These are phyloP conservation scores for Hypseocharis bilobata DNA, from an alignment of 441 rosid genomes.

Conservation along the genomic window DNA sequence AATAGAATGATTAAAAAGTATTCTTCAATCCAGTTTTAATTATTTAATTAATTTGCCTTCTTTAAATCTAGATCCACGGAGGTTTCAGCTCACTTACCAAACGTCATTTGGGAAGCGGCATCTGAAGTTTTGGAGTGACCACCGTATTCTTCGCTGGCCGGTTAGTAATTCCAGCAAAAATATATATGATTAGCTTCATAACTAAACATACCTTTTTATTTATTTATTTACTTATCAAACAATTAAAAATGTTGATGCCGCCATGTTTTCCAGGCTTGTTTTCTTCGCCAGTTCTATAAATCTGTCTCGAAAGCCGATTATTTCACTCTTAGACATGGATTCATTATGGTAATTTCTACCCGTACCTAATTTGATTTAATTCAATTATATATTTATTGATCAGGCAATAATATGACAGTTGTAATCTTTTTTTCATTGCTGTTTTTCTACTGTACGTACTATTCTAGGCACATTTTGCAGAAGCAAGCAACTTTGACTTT, in stretches of 20 bases:
- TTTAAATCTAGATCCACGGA: constrained; percentile 41
- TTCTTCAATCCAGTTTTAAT: too few species aligned
- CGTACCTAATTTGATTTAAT: too few species aligned
- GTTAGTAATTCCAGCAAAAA: constrained; percentile 28
- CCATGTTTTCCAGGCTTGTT: constrained; percentile 29
- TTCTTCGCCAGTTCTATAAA: constrained; percentile 49
- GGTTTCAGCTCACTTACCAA: constrained; percentile 43
- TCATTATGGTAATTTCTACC: constrained; percentile 42
- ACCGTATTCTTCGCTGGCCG: constrained; percentile 37
- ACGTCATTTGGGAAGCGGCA: constrained; percentile 51
- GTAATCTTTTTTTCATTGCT: not conserved
- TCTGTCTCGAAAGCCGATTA: constrained; percentile 60
- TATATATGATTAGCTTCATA: too few species aligned
- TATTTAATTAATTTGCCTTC: too few species aligned
- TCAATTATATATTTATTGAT: too few species aligned
- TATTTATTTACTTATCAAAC: too few species aligned
- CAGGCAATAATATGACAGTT: too few species aligned
- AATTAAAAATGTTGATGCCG: too few species aligned
- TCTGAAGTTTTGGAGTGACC: constrained; percentile 38
- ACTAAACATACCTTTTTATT: too few species aligned
- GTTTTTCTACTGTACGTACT: not conserved
- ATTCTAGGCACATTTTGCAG: constrained; percentile 53
- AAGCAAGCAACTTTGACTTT: constrained; percentile 48
- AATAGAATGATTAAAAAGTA: too few species aligned
- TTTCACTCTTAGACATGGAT: constrained; percentile 60